Evolutionary conservation across 768 basidiomycete species (phyloP).

Genomic region (Termitomyces sp.): DNA sequence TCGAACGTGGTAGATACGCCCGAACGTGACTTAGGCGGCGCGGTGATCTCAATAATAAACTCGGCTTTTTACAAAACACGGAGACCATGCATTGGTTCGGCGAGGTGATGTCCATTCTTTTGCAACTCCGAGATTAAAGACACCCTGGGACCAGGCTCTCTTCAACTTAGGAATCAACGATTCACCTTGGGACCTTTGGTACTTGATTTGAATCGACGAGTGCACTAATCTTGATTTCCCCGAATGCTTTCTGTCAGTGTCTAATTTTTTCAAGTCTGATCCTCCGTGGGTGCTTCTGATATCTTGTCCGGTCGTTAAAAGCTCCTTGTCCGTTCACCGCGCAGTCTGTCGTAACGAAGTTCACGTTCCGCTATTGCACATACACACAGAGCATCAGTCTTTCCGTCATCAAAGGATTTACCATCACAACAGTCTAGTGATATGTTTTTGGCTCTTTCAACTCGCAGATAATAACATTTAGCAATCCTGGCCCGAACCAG

Average conservation of each 20-base stretch:
- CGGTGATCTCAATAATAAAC: background rate
- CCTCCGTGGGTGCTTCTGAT: background rate
- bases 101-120: background rate
- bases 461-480: background rate
- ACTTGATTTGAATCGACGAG: background rate
- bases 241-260: background rate
- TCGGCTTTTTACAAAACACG: background rate
- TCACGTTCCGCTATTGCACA: background rate
- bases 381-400: background rate
- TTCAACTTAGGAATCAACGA: background rate
- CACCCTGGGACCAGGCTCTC: background rate
- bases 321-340: background rate
- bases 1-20: too few species aligned
- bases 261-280: background rate
- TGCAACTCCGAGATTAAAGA: background rate
- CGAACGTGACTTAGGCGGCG: background rate
- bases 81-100: background rate
- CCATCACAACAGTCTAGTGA: background rate
- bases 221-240: background rate
- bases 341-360: background rate
- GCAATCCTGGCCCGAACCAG: background rate
- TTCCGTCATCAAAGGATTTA: background rate
- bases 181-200: background rate
- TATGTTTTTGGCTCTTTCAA: background rate
- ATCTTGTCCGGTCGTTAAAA: background rate